Evolutionary conservation across 1,284 basidiomycete species (phyloP).

Genomic region (Pseudozyma thailandica): DNA sequence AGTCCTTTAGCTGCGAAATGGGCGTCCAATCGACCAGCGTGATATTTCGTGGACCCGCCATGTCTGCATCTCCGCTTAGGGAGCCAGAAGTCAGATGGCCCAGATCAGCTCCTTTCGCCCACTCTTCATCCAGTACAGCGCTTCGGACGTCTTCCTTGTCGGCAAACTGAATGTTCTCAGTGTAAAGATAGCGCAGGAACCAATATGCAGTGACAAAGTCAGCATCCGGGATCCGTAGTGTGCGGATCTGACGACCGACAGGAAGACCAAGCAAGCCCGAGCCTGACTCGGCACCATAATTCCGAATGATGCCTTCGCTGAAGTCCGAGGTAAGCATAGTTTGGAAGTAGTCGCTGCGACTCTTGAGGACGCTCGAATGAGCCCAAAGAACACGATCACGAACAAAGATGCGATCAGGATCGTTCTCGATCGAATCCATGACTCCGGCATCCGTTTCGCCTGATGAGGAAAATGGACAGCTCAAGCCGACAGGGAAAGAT

Average conservation of each 20-base stretch:
- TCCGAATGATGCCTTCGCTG: constrained; percentile 50
- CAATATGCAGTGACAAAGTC: constrained; percentile 85
- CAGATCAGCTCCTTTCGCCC: constrained; percentile 40
- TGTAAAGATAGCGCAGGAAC: constrained; percentile 83
- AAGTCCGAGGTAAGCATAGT: constrained; percentile 80
- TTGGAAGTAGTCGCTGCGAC: constrained; percentile 80
- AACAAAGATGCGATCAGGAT: constrained; percentile 47
- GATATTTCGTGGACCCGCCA: neutral
- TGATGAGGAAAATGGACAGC: constrained; percentile 13
- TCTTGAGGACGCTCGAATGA: constrained; percentile 72
- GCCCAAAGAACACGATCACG: constrained; percentile 76
- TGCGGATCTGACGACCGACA: constrained; percentile 63
- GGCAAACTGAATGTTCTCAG: constrained; percentile 72
- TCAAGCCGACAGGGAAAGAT: constrained; percentile 38
- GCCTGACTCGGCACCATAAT: constrained; percentile 16
- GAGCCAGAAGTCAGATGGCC: constrained; percentile 13
- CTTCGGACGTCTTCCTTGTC: constrained; percentile 59
- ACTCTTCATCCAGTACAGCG: constrained; percentile 56
- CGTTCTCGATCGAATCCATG: constrained; percentile 16
- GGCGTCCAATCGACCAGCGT: constrained; percentile 37
- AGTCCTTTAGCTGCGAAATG: constrained; percentile 33
- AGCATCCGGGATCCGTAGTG: constrained; percentile 80
- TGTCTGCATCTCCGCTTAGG: constrained; percentile 3
- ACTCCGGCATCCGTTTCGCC: constrained; percentile 14
- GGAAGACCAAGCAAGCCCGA: neutral